phyloP scores from a whole-genome alignment of 2,329 filamentous ascomycete species.

The Verticillium albo-atrum region DNA sequence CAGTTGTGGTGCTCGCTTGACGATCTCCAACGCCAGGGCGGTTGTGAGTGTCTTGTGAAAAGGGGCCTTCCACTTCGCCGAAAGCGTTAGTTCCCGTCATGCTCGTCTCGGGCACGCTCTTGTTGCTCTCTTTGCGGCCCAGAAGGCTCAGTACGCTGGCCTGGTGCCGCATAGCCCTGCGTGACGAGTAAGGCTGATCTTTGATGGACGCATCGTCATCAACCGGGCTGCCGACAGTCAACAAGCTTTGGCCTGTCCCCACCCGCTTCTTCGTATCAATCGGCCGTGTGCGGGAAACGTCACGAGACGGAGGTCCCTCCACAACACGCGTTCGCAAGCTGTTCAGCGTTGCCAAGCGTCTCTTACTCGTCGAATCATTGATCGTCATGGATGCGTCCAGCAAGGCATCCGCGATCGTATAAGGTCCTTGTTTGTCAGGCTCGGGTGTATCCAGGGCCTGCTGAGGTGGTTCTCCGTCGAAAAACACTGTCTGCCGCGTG shows the following conservation, averaged over 20 bases:
- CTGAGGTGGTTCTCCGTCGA: constrained; percentile 68
- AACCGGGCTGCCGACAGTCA: constrained; percentile 16
- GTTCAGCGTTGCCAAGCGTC: constrained; percentile 47
- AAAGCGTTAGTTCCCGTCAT: constrained; percentile 57
- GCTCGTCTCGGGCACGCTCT: constrained; percentile 54
- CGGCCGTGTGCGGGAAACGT: constrained; percentile 24
- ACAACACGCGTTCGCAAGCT: constrained; percentile 18
- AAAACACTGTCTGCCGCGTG: constrained; percentile 84
- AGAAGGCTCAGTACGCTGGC: constrained; percentile 56
- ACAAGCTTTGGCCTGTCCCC: constrained; percentile 21
- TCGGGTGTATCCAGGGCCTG: constrained; percentile 27
- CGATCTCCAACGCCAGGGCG: constrained; percentile 26
- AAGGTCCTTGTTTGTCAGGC: constrained; percentile 42
- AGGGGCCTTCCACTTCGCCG: constrained; percentile 55
- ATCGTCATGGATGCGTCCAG: constrained; percentile 89
- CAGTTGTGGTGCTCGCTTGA: constrained; percentile 17
- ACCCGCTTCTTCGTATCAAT: constrained; percentile 31
- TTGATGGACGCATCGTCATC: constrained; percentile 31
- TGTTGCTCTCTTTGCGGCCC: constrained; percentile 54
- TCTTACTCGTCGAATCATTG: constrained; percentile 58
- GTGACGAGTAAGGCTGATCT: constrained; percentile 36
- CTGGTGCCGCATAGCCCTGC: constrained; percentile 48
- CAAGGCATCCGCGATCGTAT: constrained; percentile 86
- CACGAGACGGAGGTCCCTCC: constrained; percentile 19
- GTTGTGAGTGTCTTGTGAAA: constrained; percentile 30